A percentile compares a stretch with the other conserved stretches of the same genome.
Evolutionary conservation across 1,139 yeast species (phyloP).

Genomic region (Candida neerlandica): DNA sequence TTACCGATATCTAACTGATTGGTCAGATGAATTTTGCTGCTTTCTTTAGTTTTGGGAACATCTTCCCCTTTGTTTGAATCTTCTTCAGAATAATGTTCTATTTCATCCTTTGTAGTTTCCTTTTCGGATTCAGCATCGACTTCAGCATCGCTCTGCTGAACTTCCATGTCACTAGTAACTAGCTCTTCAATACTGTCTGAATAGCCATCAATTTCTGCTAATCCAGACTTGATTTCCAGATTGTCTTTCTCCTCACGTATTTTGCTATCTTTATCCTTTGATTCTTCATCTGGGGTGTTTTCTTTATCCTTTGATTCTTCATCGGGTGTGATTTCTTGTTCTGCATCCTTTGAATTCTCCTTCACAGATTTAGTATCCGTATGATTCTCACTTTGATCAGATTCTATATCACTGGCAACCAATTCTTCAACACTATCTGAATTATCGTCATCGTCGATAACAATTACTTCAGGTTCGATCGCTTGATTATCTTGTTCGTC

Average conservation of each 20-base stretch:
- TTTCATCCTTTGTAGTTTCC: no score
- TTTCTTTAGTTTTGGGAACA: no score
- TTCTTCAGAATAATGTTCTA: neutral
- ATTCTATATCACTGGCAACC: neutral
- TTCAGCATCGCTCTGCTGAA: neutral
- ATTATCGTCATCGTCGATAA: neutral
- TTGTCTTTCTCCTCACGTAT: no score
- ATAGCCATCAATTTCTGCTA: neutral
- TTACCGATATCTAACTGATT: neutral
- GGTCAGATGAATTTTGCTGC: neutral
- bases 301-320: neutral
- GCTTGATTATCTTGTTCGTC: neutral
- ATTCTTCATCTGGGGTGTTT: neutral
- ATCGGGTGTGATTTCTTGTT: neutral
- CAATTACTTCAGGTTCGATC: constrained; percentile 1
- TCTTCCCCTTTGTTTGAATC: neutral
- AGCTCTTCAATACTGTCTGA: neutral
- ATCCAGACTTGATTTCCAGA: no score
- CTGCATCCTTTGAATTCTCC: no score
- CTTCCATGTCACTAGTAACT: neutral
- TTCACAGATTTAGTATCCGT: no score
- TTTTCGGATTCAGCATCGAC: neutral
- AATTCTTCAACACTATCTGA: neutral
- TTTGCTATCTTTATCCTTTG: neutral
- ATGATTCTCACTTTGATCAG: neutral